phyloP scores from a whole-genome alignment of 352 stramenopile genomes.

The Phytophthora aleatoria region DNA sequence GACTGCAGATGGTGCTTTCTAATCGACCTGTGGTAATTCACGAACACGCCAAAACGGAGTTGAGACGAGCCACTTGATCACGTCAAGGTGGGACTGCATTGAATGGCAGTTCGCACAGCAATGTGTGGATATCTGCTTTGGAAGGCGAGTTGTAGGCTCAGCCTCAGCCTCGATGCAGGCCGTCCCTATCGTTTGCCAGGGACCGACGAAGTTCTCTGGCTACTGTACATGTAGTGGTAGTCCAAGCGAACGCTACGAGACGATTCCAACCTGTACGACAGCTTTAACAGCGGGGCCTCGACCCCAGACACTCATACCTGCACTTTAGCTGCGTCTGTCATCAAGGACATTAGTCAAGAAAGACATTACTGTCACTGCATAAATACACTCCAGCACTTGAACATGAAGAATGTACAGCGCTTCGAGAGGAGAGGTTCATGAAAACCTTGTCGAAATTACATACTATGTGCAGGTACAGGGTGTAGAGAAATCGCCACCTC shows the following conservation, averaged over 20 bases:
- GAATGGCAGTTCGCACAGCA: background rate
- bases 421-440: constrained; percentile 16
- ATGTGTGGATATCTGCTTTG: background rate
- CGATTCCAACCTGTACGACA: background rate
- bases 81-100: constrained; percentile 1
- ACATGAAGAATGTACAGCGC: constrained; percentile 14
- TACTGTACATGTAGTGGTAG: background rate
- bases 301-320: constrained; percentile 8
- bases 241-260: background rate
- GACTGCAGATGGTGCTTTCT: constrained; percentile 12
- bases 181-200: background rate
- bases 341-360: constrained; percentile 13
- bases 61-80: constrained; percentile 17
- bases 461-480: constrained; percentile 32
- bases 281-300: constrained; percentile 1
- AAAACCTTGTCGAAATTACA: constrained; percentile 43
- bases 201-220: background rate
- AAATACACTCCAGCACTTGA: constrained; percentile 34
- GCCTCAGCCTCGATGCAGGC: too few species aligned
- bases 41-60: constrained; percentile 14
- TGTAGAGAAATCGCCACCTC: constrained; percentile 2
- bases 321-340: constrained; percentile 5
- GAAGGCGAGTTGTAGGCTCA: background rate
- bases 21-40: constrained; percentile 11
- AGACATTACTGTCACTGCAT: constrained; percentile 16